A percentile compares a stretch with the other conserved stretches of the same genome.
Evolutionary conservation across 225 moss, liverwort and hornwort species (phyloP).

Genomic region (Ulota crispa): DNA sequence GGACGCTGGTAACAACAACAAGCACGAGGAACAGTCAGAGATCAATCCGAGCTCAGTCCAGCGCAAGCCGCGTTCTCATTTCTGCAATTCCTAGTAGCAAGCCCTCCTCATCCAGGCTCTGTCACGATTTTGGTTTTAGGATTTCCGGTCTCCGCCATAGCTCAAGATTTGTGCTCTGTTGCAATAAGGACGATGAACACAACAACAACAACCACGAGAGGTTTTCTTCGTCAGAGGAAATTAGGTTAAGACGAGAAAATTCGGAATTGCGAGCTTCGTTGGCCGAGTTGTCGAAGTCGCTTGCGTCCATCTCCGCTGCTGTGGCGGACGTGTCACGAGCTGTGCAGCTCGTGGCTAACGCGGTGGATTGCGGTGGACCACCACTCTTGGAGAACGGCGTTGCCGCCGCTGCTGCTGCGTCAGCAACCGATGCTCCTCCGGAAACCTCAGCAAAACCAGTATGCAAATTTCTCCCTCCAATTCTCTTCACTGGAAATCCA

Average conservation of each 20-base stretch:
- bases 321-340: constrained; percentile 73
- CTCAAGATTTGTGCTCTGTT: constrained; percentile 24
- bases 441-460: constrained; percentile 19
- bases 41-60: constrained; percentile 11
- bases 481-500: not conserved
- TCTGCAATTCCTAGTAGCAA: not conserved
- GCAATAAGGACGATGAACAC: constrained; percentile 26
- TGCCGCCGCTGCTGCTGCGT: not conserved
- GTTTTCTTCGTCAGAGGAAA: constrained; percentile 13
- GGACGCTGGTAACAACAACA: not conserved
- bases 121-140: not conserved
- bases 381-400: constrained; percentile 23
- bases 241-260: constrained; percentile 45
- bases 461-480: not conserved
- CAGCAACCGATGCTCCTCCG: not conserved
- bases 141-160: not conserved
- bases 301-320: constrained; percentile 64
- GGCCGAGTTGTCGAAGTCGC: constrained; percentile 60
- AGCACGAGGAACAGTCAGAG: not conserved
- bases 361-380: constrained; percentile 37
- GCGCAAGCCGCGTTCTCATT: not conserved
- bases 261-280: constrained; percentile 57
- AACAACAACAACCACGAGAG: not conserved
- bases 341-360: constrained; percentile 63
- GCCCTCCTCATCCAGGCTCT: not conserved